Percentiles rank a stretch among this genome's conserved stretches.
These are phyloP conservation scores for Takashimella koratensis DNA, from an alignment of 1,284 basidiomycete species.

Conservation along the genomic window DNA sequence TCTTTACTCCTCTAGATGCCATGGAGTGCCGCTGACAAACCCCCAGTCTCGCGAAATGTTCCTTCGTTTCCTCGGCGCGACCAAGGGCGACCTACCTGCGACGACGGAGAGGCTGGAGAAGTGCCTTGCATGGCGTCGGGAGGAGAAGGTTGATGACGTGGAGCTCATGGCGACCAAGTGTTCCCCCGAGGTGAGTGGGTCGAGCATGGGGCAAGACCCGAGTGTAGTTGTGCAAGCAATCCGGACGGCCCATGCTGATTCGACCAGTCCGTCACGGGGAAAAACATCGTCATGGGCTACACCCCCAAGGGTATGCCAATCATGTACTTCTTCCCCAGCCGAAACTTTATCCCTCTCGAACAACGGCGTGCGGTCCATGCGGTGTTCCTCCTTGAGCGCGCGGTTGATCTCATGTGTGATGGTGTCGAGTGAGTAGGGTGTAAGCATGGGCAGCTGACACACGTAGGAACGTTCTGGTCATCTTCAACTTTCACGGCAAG, in stretches of 20 bases:
- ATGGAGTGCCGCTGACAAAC: neutral
- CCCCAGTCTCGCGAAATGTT: conserved; percentile 29
- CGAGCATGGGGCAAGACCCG: neutral
- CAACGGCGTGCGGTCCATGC: conserved; percentile 24
- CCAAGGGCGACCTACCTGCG: conserved; percentile 22
- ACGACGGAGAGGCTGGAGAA: conserved; percentile 35
- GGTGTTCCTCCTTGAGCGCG: conserved; percentile 39
- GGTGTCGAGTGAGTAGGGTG: conserved; percentile 30
- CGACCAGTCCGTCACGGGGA: conserved; percentile 26
- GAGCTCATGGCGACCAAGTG: conserved; percentile 28
- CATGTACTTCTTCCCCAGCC: conserved; percentile 38
- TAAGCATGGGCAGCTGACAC: neutral
- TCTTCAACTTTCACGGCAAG: conserved; percentile 45
- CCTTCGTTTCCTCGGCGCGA: conserved; percentile 23
- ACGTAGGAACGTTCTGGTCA: conserved; percentile 24
- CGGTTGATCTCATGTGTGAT: conserved; percentile 36
- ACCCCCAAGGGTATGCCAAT: conserved; percentile 28
- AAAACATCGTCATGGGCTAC: conserved; percentile 36
- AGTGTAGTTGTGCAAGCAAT: neutral
- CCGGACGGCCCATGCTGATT: neutral
- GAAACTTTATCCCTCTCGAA: conserved; percentile 29
- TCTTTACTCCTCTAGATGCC: too few species aligned
- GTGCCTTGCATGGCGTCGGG: conserved; percentile 37
- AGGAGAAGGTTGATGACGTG: conserved; percentile 35
- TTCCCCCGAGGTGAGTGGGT: conserved; percentile 29